Percentiles rank a stretch among this genome's conserved stretches.
These are phyloP conservation scores for Solanum pennellii DNA, from an alignment of 257 asterid genomes.

Conservation along the genomic window DNA sequence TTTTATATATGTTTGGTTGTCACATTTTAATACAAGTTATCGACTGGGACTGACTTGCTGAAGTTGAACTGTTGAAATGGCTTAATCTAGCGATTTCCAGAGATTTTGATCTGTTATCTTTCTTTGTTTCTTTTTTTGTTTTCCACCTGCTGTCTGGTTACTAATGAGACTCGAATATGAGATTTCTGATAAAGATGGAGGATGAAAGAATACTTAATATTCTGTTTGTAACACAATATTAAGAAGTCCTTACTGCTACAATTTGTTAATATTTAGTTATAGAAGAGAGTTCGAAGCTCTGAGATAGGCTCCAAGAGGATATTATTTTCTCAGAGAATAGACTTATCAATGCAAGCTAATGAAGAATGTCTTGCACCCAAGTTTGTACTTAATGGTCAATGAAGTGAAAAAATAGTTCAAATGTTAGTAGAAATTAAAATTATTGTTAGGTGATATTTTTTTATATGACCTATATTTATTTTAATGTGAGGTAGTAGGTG, in stretches of 20 bases:
- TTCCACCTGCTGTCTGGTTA: not conserved
- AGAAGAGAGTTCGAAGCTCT: not conserved
- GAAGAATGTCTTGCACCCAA: not conserved
- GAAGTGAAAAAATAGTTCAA: not conserved
- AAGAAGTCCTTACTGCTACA: not conserved
- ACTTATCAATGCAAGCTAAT: not conserved
- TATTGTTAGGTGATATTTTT: not conserved
- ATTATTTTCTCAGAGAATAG: not conserved
- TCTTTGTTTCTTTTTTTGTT: not conserved
- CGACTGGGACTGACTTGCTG: not conserved
- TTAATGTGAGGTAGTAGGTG: not conserved
- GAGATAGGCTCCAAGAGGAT: not conserved
- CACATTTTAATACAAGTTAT: not conserved
- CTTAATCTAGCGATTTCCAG: not conserved
- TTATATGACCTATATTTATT: not conserved
- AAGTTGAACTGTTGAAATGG: not conserved
- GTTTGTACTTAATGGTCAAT: not conserved
- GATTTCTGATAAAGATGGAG: not conserved
- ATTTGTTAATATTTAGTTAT: not conserved
- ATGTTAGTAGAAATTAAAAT: not conserved
- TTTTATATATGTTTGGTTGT: not conserved
- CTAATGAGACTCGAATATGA: not conserved
- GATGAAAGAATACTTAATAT: not conserved
- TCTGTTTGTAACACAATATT: not conserved
- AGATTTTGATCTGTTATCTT: not conserved